phyloP scores from a whole-genome alignment of 1,139 yeast species.

The Sugiyamaella grinbergsii region DNA sequence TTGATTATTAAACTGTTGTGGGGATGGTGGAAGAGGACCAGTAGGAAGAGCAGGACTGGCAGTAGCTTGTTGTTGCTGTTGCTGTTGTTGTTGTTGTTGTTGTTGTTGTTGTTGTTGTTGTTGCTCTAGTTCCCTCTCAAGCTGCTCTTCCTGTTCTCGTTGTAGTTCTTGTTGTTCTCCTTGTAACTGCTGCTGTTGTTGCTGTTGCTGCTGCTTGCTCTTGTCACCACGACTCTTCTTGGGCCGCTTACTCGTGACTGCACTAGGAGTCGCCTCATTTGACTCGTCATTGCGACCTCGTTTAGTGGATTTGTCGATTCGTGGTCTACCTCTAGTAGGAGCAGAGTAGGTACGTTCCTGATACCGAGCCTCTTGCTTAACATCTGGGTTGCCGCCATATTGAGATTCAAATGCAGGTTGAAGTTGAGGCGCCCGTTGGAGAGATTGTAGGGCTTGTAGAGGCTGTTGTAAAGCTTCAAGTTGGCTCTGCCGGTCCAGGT shows the following conservation, averaged over 20 bases:
- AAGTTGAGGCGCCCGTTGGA: slow-evolving; percentile 16
- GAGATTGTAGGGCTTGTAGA: slow-evolving; percentile 17
- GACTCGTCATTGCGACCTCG: slow-evolving; percentile 11
- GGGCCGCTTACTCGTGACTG: background rate
- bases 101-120: slow-evolving; percentile 22
- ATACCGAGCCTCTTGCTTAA: background rate
- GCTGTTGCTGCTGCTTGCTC: slow-evolving; percentile 5
- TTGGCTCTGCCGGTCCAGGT: slow-evolving; percentile 3
- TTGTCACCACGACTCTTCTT: slow-evolving; percentile 6
- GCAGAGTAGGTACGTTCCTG: slow-evolving; percentile 5
- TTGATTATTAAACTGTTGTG: slow-evolving; percentile 13
- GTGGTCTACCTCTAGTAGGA: slow-evolving; percentile 15
- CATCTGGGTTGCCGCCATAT: slow-evolving; percentile 1
- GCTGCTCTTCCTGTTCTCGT: slow-evolving; percentile 4
- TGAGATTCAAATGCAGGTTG: slow-evolving; percentile 13
- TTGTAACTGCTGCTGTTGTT: too few species aligned
- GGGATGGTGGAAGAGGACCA: slow-evolving; percentile 6
- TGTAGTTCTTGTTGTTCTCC: background rate
- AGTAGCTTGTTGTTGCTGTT: slow-evolving; percentile 11
- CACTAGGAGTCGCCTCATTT: background rate
- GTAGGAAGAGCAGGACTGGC: too few species aligned
- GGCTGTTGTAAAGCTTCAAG: background rate
- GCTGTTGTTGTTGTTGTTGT: slow-evolving; percentile 12
- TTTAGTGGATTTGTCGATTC: slow-evolving; percentile 1
- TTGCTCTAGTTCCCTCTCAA: slow-evolving; percentile 15